Percentiles rank a stretch among this genome's conserved stretches.
Evolutionary conservation across 495 filamentous ascomycete genomes (phyloP).

Genomic region (Mycothermus thermophilus): DNA sequence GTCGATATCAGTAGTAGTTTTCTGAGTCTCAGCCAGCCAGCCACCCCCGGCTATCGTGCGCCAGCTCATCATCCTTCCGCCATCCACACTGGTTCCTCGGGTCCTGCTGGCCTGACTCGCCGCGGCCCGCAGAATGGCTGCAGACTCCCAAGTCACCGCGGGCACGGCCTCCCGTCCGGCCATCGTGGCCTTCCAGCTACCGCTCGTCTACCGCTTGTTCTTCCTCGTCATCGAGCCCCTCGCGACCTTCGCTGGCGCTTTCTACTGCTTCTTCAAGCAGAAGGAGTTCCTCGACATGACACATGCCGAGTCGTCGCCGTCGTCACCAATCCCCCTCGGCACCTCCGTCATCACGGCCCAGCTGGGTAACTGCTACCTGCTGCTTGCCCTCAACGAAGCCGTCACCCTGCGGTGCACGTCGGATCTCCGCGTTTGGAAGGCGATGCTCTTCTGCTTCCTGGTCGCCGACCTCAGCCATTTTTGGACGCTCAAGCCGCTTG

Average conservation of each 20-base stretch:
- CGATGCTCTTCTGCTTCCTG: slow-evolving; percentile 45
- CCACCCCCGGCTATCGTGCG: too few relatives aligned
- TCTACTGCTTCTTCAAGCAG: slow-evolving; percentile 43
- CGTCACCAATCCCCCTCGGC: slow-evolving; percentile 20
- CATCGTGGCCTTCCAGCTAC: slow-evolving; percentile 20
- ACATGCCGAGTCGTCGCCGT: slow-evolving; percentile 31
- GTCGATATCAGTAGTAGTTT: too few relatives aligned
- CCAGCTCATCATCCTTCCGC: too few relatives aligned
- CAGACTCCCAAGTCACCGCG: slow-evolving; percentile 1
- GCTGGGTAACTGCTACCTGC: slow-evolving; percentile 49
- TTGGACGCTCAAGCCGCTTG: slow-evolving; percentile 38
- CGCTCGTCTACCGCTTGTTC: slow-evolving; percentile 42
- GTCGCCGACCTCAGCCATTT: slow-evolving; percentile 58
- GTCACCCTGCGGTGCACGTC: slow-evolving; percentile 48
- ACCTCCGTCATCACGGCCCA: slow-evolving; percentile 46
- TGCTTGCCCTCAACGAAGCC: slow-evolving; percentile 57
- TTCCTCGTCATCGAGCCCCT: slow-evolving; percentile 56
- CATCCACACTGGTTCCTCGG: too few relatives aligned
- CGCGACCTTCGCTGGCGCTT: slow-evolving; percentile 51
- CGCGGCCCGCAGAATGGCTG: slow-evolving; percentile 5
- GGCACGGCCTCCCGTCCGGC: not conserved
- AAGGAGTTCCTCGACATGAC: slow-evolving; percentile 47
- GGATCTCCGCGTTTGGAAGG: slow-evolving; percentile 50
- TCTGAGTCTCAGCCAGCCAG: too few relatives aligned
- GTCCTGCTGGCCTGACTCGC: too few relatives aligned